phyloP scores from a whole-genome alignment of 2,329 filamentous ascomycete species.

The Colletotrichum sp. region DNA sequence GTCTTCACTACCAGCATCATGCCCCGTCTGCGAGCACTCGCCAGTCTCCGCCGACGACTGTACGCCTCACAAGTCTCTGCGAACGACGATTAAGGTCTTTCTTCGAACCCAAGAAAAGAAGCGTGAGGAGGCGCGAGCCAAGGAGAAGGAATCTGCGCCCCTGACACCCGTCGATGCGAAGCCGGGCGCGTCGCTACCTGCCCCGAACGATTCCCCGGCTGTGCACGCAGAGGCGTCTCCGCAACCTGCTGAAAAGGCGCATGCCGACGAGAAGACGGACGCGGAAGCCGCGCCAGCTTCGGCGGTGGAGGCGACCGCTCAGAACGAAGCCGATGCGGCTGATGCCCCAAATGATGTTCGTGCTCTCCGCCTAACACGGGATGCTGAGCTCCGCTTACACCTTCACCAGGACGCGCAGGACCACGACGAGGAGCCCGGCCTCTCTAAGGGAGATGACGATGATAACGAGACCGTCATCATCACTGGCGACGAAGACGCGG shows the following conservation, averaged over 20 bases:
- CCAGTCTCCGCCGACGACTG: slow-evolving; percentile 87
- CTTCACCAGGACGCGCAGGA: neutral
- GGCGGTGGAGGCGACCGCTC: neutral
- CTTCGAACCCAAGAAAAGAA: slow-evolving; percentile 92
- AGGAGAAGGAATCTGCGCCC: slow-evolving; percentile 49
- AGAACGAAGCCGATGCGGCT: neutral
- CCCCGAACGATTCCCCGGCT: slow-evolving; percentile 24
- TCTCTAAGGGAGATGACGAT: slow-evolving; percentile 17
- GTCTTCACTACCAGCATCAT: slow-evolving; percentile 75
- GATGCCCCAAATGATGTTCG: neutral
- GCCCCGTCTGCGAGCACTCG: slow-evolving; percentile 91
- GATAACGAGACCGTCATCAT: slow-evolving; percentile 19
- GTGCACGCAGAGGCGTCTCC: slow-evolving; percentile 15
- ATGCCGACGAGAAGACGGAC: neutral
- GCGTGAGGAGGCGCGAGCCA: slow-evolving; percentile 68
- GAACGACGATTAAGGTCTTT: slow-evolving; percentile 91
- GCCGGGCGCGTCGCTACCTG: slow-evolving; percentile 32
- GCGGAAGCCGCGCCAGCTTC: neutral
- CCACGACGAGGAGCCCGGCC: neutral
- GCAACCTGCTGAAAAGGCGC: neutral
- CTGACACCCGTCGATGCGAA: slow-evolving; percentile 46
- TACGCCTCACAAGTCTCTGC: slow-evolving; percentile 87
- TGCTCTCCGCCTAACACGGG: neutral
- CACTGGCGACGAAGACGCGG: slow-evolving; percentile 15
- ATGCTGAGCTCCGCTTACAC: neutral